Base-by-base conservation (phyloP, 2,329 filamentous ascomycete genomes). In the Sporothrix mexicana region DNA sequence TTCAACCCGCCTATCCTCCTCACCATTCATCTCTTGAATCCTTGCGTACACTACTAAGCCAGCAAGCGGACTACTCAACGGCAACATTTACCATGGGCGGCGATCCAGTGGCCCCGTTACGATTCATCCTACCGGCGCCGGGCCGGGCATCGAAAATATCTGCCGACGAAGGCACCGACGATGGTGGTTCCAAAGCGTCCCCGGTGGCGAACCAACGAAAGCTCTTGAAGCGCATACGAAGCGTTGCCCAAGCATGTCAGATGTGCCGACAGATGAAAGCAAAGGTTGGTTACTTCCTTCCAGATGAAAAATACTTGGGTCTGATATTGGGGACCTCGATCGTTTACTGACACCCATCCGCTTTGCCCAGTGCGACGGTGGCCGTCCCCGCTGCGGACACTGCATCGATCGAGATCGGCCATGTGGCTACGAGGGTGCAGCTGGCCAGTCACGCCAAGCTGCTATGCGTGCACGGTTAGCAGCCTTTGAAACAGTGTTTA, bases 401-500 rank as follows among this genome's bases (percentile, higher is more conserved):
- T 81, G 80, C 75, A 72, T 75, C 13, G 73, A 76, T 62, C 78
- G 78, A 57, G 74, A 74, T 15, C 75, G 77, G 23, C 69, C 75
- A 1, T 81, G 80, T 62, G 75, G 77, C n/a, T 81, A 80, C 70
- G 78, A 79, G 13, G 79, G 78, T 53, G 77, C 79, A 57, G 78
- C 74, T 5, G 78, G 79, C 47, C 78, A 80, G 73, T 80, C 79
- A 8, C 77, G 78, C 12, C 77, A 79, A 59, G 78, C 76, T 1
- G 79, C 79, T 17, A 78, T 78, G 72, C 78, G 78, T 62, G 72
- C 78, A 0, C 79, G 80, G 0, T 74, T 81, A 0, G 76, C 77
- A 4, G 73, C 76, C 8, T 74, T 79, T 9, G 80, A 81, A 74
- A 76, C 76, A 30, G 61, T 81, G 25, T 74, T 81, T 59, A 66